Percentiles rank a stretch among this genome's conserved stretches.
Conservation (phyloP, 2,329 filamentous ascomycete genomes). For the Cercospora sesami region DNA sequence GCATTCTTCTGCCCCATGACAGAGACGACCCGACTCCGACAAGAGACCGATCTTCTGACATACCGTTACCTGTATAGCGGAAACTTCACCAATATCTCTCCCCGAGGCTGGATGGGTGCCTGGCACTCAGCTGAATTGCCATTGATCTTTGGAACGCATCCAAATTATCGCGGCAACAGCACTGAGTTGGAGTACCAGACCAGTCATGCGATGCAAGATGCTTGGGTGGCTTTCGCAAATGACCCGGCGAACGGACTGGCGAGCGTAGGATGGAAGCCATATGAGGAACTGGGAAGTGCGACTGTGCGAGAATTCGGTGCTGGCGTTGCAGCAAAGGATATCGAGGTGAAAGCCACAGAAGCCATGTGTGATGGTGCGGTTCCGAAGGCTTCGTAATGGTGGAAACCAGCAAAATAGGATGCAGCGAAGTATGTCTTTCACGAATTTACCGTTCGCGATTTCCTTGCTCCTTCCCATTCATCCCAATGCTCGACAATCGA, state of each 20-base stretch:
- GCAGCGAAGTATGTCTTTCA: neutral
- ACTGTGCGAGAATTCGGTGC: constrained; percentile 33
- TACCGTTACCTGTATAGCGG: constrained; percentile 47
- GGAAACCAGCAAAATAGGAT: neutral
- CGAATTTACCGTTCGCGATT: neutral
- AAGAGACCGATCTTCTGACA: constrained; percentile 35
- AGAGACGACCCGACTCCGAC: constrained; percentile 35
- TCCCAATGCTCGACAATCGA: constrained; percentile 9
- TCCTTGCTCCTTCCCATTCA: neutral
- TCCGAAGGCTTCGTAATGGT: neutral
- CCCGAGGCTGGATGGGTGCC: constrained; percentile 45
- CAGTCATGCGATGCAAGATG: constrained; percentile 37
- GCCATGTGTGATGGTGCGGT: constrained; percentile 28
- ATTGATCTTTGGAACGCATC: constrained; percentile 45
- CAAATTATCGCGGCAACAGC: constrained; percentile 30
- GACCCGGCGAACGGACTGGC: constrained; percentile 37
- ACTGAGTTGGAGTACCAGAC: constrained; percentile 33
- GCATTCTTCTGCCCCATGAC: constrained; percentile 36
- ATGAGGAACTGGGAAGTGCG: constrained; percentile 25
- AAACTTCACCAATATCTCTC: constrained; percentile 46
- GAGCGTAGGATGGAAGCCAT: constrained; percentile 24
- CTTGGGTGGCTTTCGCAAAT: constrained; percentile 41
- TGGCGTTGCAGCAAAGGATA: constrained; percentile 35
- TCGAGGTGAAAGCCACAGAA: constrained; percentile 28
- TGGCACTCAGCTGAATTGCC: constrained; percentile 46